Percentiles rank a stretch among this genome's conserved stretches.
Conservation (phyloP, 2,329 filamentous ascomycete species). For the Sclerotinia minor region DNA sequence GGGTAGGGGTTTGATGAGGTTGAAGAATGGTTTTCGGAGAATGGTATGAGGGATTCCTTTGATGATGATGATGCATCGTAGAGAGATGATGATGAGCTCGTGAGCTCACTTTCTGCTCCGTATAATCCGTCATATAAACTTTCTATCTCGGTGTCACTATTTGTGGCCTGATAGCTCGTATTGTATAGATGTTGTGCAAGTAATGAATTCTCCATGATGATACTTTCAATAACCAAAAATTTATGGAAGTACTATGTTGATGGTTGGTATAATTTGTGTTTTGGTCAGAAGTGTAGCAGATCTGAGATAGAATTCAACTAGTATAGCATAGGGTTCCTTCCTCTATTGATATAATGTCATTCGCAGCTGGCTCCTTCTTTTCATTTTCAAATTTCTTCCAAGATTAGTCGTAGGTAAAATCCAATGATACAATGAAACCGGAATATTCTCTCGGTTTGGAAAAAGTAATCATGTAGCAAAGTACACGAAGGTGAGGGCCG, state of each 20-base stretch:
- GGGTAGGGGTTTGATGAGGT: background rate
- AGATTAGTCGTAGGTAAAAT: background rate
- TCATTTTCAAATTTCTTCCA: background rate
- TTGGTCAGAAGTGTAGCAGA: background rate
- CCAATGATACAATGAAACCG: background rate
- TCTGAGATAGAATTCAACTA: conserved; percentile 3
- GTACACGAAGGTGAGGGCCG: background rate
- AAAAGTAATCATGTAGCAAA: background rate
- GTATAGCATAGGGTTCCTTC: background rate
- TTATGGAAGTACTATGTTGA: background rate
- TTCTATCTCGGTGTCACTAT: background rate
- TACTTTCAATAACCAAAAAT: conserved; percentile 13
- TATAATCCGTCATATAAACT: background rate
- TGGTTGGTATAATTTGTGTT: conserved; percentile 2
- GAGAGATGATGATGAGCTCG: background rate
- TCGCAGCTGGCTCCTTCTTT: background rate
- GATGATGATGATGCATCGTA: background rate
- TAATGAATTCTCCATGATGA: conserved; percentile 16
- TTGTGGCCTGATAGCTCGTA: background rate
- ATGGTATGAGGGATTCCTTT: background rate
- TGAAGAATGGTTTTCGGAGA: background rate
- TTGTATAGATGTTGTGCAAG: conserved; percentile 9
- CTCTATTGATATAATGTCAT: background rate
- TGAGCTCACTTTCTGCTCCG: background rate
- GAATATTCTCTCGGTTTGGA: background rate